A percentile compares a stretch with the other conserved stretches of the same genome.
Conservation (phyloP, 495 filamentous ascomycete species). For the Aspergillus mulundensis region DNA sequence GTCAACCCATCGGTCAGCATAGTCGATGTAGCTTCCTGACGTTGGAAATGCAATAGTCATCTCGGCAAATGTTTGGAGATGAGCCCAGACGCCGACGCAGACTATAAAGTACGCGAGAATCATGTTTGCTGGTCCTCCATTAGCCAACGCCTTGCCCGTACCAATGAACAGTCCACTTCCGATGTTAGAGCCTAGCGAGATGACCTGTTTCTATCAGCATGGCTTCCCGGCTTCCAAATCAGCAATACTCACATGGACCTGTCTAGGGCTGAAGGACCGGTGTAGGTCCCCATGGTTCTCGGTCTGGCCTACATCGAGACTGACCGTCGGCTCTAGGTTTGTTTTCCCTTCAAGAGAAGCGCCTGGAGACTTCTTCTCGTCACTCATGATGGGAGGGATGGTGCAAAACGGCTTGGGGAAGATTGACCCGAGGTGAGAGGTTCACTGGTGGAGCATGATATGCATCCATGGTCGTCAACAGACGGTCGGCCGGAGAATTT, state of each 20-base stretch:
- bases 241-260: slow-evolving; percentile 1
- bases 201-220: slow-evolving; percentile 17
- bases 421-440: not conserved
- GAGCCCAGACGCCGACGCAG: slow-evolving; percentile 26
- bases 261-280: slow-evolving; percentile 8
- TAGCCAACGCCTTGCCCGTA: slow-evolving; percentile 22
- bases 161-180: slow-evolving; percentile 30
- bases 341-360: not conserved
- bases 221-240: not conserved
- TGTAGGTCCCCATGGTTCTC: slow-evolving; percentile 2
- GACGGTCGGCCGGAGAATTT: not conserved
- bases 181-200: slow-evolving; percentile 26
- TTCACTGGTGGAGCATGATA: not conserved
- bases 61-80: slow-evolving; percentile 26
- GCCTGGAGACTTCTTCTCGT: not conserved
- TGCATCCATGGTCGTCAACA: not conserved
- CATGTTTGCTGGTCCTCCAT: slow-evolving; percentile 27
- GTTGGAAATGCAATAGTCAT: slow-evolving; percentile 32
- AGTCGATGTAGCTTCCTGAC: slow-evolving; percentile 30
- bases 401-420: not conserved
- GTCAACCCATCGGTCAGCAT: slow-evolving; percentile 31
- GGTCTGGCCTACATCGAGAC: not conserved
- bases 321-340: not conserved
- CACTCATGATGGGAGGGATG: slow-evolving; percentile 1
- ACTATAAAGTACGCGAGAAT: slow-evolving; percentile 24